A percentile compares a stretch with the other conserved stretches of the same genome.
Evolutionary conservation across 208 protist genomes (phyloP).

Genomic region (Blastocrithidia nonstop): DNA sequence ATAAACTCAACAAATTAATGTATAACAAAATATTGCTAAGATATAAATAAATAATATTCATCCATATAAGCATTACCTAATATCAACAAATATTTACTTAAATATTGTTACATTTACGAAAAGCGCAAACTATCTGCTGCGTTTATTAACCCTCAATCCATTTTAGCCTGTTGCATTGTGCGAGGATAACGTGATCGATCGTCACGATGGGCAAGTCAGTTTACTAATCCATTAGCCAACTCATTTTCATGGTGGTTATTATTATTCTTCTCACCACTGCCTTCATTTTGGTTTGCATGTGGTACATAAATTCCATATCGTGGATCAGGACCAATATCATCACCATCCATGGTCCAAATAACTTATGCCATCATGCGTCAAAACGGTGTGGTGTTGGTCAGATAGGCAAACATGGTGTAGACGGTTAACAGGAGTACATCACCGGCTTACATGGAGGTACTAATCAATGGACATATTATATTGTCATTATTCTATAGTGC

Average conservation of each 20-base stretch:
- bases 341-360: conserved; percentile 77
- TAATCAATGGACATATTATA: conserved; percentile 52
- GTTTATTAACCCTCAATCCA: conserved; percentile 54
- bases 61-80: background rate
- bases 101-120: conserved; percentile 10
- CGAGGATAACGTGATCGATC: conserved; percentile 33
- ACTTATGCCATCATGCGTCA: conserved; percentile 61
- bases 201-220: conserved; percentile 30
- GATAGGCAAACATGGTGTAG: conserved; percentile 72
- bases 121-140: no score
- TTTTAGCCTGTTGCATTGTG: conserved; percentile 43
- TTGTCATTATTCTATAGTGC: no score
- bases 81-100: background rate
- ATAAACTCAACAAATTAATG: no score
- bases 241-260: no score
- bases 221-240: conserved; percentile 26
- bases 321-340: conserved; percentile 67
- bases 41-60: no score
- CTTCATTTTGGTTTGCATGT: no score
- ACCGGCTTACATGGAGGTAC: conserved; percentile 40
- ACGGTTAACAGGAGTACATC: conserved; percentile 71
- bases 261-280: no score
- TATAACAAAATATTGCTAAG: no score
- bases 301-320: no score
- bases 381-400: conserved; percentile 52